phyloP scores from a whole-genome alignment of 2,329 filamentous ascomycete species.

The Alternaria ventricosa region DNA sequence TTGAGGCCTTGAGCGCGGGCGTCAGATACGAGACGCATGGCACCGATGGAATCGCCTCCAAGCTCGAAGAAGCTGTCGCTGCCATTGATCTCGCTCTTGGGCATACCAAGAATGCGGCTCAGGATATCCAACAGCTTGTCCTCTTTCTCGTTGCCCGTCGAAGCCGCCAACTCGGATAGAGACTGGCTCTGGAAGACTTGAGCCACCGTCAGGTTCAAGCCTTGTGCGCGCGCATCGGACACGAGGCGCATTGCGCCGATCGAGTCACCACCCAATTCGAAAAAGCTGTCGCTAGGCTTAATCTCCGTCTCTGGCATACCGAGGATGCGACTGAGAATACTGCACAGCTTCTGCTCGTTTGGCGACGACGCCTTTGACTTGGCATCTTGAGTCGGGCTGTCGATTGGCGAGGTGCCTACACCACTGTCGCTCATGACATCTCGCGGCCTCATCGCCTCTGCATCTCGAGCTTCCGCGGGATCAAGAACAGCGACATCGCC shows the following conservation, averaged over 20 bases:
- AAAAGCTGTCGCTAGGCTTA: constrained; percentile 51
- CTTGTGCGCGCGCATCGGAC: constrained; percentile 45
- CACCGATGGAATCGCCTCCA: constrained; percentile 56
- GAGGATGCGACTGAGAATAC: constrained; percentile 36
- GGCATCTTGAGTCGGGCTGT: constrained; percentile 4
- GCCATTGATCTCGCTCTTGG: constrained; percentile 43
- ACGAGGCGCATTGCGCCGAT: constrained; percentile 55
- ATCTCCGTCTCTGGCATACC: constrained; percentile 44
- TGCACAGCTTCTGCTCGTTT: constrained; percentile 34
- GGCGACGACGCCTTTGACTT: constrained; percentile 22
- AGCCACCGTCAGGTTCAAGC: constrained; percentile 50
- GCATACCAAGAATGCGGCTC: constrained; percentile 38
- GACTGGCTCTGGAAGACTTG: constrained; percentile 53
- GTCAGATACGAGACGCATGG: constrained; percentile 54
- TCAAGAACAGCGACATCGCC: constrained; percentile 38
- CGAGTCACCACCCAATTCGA: constrained; percentile 56
- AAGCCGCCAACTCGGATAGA: constrained; percentile 61
- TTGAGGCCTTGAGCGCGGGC: constrained; percentile 45
- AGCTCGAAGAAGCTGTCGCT: constrained; percentile 55
- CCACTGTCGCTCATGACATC: constrained; percentile 32
- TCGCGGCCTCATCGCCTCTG: constrained; percentile 28
- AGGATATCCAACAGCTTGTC: constrained; percentile 38
- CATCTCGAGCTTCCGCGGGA: constrained; percentile 38
- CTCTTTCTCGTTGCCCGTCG: constrained; percentile 47
- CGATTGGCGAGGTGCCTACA: constrained; percentile 19